These are phyloP conservation scores for Fusarium buxicola DNA, from an alignment of 2,329 filamentous ascomycete genomes.

Conservation along the genomic window DNA sequence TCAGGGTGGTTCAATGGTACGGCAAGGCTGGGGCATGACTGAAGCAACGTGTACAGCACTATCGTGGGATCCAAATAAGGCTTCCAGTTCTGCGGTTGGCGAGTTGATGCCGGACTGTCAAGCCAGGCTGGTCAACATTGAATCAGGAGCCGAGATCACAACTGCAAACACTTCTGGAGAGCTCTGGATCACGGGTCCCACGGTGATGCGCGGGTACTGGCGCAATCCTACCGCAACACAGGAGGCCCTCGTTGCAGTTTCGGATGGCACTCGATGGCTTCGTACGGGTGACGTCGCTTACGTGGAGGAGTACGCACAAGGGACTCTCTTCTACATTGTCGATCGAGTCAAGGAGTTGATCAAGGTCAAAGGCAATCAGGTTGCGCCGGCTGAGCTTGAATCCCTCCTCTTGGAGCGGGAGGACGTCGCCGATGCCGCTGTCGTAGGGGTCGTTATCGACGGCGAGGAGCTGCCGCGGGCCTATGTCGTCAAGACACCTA, in stretches of 20 bases:
- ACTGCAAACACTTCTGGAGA: constrained; percentile 70
- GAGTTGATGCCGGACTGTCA: constrained; percentile 57
- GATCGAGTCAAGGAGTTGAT: constrained; percentile 77
- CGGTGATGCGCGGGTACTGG: constrained; percentile 83
- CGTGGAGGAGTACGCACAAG: constrained; percentile 67
- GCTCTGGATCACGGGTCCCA: constrained; percentile 78
- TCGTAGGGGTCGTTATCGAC: constrained; percentile 68
- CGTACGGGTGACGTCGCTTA: constrained; percentile 81
- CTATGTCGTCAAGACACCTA: constrained; percentile 62
- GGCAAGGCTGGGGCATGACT: constrained; percentile 91
- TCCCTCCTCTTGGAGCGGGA: constrained; percentile 52
- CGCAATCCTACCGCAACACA: constrained; percentile 74
- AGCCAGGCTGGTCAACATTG: constrained; percentile 72
- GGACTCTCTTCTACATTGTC: constrained; percentile 71
- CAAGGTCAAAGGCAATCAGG: constrained; percentile 70
- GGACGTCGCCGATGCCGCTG: constrained; percentile 70
- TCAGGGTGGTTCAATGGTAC: constrained; percentile 50
- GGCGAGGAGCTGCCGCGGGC: constrained; percentile 71
- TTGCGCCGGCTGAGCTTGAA: constrained; percentile 65
- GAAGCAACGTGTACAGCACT: constrained; percentile 80
- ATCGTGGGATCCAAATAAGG: constrained; percentile 73
- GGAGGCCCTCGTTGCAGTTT: constrained; percentile 63
- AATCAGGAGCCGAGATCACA: constrained; percentile 64
- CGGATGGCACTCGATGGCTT: constrained; percentile 71
- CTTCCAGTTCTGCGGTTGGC: constrained; percentile 43